Base-by-base conservation (phyloP, 371 early-diverging fungal genomes). In the Fennellomyces sp. region DNA sequence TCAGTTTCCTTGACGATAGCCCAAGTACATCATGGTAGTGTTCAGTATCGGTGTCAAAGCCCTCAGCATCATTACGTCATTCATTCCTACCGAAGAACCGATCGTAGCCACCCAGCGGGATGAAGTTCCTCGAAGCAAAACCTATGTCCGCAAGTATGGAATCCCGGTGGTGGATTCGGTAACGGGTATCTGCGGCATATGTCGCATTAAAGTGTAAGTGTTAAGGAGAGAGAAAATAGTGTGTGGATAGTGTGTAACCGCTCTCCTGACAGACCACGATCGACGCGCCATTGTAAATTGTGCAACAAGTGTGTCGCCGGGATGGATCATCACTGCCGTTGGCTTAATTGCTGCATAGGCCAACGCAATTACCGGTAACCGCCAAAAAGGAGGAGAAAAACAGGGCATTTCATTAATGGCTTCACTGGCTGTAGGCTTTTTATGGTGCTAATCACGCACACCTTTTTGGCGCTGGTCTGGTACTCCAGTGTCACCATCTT, bases 261-360 rank as follows among this genome's bases (percentile, higher is more conserved):
- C n/a, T 29, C 10, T 21, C 15, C 5, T 39, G 11, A 5, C 42
- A 75, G 75, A 31, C 51, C 72, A 33, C 63, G 60, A 35, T 64
- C 61, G 8, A 88, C 89, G 19, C 76, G 87, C 10, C 91, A 90
- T 62, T 90, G 91, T 62, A 86, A 89, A 73, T 69, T 86, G 31
- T 94, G 95, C 78, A 92, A 92, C 80, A 92, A 92, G 62, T 94
- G 95, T 66, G 87, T 94, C 11, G 84, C 72, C 2, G 79, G 73
- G 2, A 86, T 87, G 80, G 95, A 94, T 70, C 95, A 94, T 65
- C 94, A 94, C 61, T 94, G 95, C 63, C 76, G 79, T 45, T 94
- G 86, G 81, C 70, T 94, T 12, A 89, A 89, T 59, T 86, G 86
- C 6, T 93, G 93, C 65, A 81, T 95, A 36, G 94, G 94, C 6